Conservation (phyloP, 2,329 filamentous ascomycete genomes). For the Cladosporium sp. region DNA sequence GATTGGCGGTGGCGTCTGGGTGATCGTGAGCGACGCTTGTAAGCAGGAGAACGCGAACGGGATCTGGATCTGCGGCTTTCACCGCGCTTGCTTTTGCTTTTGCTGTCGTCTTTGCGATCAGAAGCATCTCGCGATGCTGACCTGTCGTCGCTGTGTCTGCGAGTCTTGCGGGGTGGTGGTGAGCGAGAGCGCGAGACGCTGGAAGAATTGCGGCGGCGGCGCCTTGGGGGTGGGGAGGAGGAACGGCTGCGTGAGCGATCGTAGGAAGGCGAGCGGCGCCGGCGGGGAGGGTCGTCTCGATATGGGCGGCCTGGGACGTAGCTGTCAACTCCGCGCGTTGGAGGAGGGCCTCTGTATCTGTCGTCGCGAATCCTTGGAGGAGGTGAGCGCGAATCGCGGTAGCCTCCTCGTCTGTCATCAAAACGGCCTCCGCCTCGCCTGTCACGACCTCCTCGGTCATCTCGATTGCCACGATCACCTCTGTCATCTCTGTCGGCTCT, state of each 20-base stretch:
- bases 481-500: constrained; percentile 48
- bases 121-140: background rate
- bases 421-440: constrained; percentile 32
- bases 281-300: constrained; percentile 35
- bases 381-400: constrained; percentile 49
- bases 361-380: constrained; percentile 48
- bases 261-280: constrained; percentile 28
- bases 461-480: constrained; percentile 40
- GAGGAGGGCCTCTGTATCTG: constrained; percentile 40
- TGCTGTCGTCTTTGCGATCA: constrained; percentile 5
- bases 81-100: constrained; percentile 9
- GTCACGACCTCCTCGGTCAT: constrained; percentile 48
- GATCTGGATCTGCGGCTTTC: constrained; percentile 16
- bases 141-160: constrained; percentile 6
- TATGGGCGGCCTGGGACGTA: constrained; percentile 50
- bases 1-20: constrained; percentile 12
- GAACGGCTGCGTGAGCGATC: constrained; percentile 6
- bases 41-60: constrained; percentile 13
- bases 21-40: constrained; percentile 27
- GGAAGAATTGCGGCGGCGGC: constrained; percentile 8
- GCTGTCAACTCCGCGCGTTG: constrained; percentile 51
- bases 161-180: constrained; percentile 8
- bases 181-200: constrained; percentile 3
- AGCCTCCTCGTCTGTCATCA: constrained; percentile 45
- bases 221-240: constrained; percentile 1